Evolutionary conservation across 2,329 filamentous ascomycete genomes (phyloP), one percentile per base, ranked within the genome.

Genomic region (Amesomyces nigricolor): DNA sequence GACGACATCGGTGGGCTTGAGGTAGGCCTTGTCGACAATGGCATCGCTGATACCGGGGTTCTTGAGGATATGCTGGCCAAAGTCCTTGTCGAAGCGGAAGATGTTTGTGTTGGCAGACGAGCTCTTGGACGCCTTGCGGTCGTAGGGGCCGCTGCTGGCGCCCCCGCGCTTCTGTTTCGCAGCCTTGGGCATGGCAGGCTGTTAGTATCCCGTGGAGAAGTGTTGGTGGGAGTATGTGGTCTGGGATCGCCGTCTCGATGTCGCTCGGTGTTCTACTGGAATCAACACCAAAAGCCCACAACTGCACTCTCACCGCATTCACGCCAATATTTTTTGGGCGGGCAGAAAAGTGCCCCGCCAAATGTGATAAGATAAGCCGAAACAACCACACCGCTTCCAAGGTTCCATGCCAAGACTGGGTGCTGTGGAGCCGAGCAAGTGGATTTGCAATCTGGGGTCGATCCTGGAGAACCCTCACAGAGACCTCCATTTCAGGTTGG

Each of bases 21-120:
- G 79, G 64, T 87, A 83, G 14, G 91, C 89, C 75, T 97, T 97
- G 63, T 87, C 79, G 32, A 92, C 88, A 63, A 94, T 75, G 40
- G 63, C 62, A 51, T 65, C 63, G 50, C 60, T 61, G 57, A 67
- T 64, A 58, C 68, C 67, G 1, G 65, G 66, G 53, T 68, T 69
- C 71, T 96, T 96, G 62, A 97, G 80, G 59, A 99, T 94, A 71
- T 97, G 90, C 69, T 82, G 78, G 65, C 92, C 91, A 62, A 94
- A 82, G 70, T 92, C 78, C 64, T 88, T 94, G 77, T 95, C 96
- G 83, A 96, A 95, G 71, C 95, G 95, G 82, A 97, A 97, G 72
- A 96, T 89, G 65, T 89, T 91, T 75, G 95, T 91, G 67, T 76
- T 76, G 56, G 68, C 59, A 43, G 57, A 55, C 9, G 51, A 49